Evolutionary conservation across 768 basidiomycete species (phyloP), one percentile per base, ranked within the genome.

Genomic region (Amyloporia xantha): DNA sequence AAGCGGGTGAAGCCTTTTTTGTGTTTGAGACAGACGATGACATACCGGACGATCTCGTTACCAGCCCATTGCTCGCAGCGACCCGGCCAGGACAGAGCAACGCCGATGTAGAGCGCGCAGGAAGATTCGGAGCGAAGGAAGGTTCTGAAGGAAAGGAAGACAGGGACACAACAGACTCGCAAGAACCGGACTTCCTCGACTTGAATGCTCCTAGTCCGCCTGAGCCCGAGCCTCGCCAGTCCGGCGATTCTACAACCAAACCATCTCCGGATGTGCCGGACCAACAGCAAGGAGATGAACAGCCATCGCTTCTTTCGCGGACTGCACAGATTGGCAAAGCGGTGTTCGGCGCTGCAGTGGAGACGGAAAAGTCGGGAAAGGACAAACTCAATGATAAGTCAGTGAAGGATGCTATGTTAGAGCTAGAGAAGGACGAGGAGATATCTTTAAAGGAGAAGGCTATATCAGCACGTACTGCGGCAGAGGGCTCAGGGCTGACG

Each of bases 1-100:
- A 98, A 50, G 92, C 96, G 1, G 96, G 96, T 4, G 96, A 99
- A 68, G 96, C 94, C 0, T 99, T 98, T 75, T 98, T 98, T 61
- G 87, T 99, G 35, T 91, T 98, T 56, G 95, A 99, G 67, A 97
- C 95, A 0, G 90, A 94, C 35, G 90, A 85, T 33, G 92, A 97
- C 50, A 84, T 98, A 25, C 95, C 96, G 2, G 86, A 80, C 41
- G 89, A 93, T 63, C 80, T 99, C 53, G 86, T 93, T 54, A 99
- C 96, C 0, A 91, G 88, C 68, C 96, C 96, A 21, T 70, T 99
- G 20, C 78, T 95, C 12, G 73, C 82, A 52, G 79, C 86, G 7
- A 83, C 82, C 2, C 69, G 62, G 42, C 61, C 71, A 23, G 72
- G 50, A 45, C 64, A 51, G 59, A 54, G 52, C 47, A 65, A 53